Evolutionary conservation across 805 yeast genomes (phyloP).

Genomic region (Pichia californica): DNA sequence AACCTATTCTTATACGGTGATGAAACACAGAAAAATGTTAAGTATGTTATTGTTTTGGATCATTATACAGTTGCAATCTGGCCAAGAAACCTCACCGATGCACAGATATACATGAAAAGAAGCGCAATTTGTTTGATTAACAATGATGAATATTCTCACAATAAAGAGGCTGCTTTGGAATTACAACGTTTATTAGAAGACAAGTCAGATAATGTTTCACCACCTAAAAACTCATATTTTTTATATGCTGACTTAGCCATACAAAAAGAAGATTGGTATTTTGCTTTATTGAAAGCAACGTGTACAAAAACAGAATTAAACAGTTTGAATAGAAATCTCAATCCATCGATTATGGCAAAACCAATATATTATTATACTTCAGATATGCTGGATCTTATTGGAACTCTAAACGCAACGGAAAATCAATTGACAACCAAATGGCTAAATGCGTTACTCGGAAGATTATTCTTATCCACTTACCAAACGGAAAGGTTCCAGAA

Average conservation of each 20-base stretch:
- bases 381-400: constrained; percentile 69
- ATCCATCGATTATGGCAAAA: constrained; percentile 62
- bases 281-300: constrained; percentile 73
- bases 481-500: constrained; percentile 61
- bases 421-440: constrained; percentile 80
- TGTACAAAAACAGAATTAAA: neutral
- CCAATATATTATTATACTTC: constrained; percentile 66
- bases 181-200: constrained; percentile 20
- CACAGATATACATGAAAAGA: constrained; percentile 71
- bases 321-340: constrained; percentile 24
- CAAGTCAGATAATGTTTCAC: constrained; percentile 19
- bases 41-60: constrained; percentile 72
- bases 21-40: constrained; percentile 55
- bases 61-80: constrained; percentile 70
- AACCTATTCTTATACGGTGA: constrained; percentile 80
- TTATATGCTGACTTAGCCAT: constrained; percentile 70
- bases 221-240: constrained; percentile 42
- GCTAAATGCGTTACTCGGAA: constrained; percentile 83
- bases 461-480: constrained; percentile 72
- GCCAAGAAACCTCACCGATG: constrained; percentile 76
- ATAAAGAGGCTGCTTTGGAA: constrained; percentile 39
- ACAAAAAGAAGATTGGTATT: constrained; percentile 92
- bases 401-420: constrained; percentile 72
- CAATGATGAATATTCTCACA: constrained; percentile 22
- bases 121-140: constrained; percentile 71